A percentile compares a stretch with the other conserved stretches of the same genome.
These are phyloP conservation scores for Colletotrichum kahawae DNA, from an alignment of 2,329 filamentous ascomycete genomes.

Conservation along the genomic window DNA sequence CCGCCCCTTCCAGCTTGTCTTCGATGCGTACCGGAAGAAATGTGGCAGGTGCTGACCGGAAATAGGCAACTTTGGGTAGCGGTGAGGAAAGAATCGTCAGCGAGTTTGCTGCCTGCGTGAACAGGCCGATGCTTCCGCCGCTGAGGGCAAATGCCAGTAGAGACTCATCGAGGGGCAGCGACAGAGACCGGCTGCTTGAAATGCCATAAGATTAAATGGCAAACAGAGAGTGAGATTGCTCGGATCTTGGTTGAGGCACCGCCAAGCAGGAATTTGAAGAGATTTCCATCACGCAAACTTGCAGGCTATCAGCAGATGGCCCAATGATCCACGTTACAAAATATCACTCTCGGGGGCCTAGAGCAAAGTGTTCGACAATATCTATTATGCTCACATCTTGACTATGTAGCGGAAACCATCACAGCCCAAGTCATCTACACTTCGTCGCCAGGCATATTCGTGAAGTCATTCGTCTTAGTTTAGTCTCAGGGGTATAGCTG, in stretches of 20 bases:
- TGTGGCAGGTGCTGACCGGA: not conserved
- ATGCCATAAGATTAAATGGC: too few relatives aligned
- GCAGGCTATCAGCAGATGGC: not conserved
- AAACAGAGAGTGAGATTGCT: too few relatives aligned
- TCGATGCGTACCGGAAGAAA: not conserved
- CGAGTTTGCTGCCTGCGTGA: not conserved
- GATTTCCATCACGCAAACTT: too few relatives aligned
- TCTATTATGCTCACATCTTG: not conserved
- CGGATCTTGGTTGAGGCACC: too few relatives aligned
- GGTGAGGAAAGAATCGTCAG: not conserved
- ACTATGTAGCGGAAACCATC: not conserved
- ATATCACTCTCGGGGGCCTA: not conserved
- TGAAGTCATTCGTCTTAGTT: not conserved
- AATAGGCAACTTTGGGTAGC: not conserved
- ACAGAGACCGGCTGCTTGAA: too few relatives aligned
- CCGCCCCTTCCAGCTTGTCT: not conserved
- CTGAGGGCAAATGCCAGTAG: not conserved
- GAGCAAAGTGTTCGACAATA: not conserved
- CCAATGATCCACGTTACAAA: not conserved
- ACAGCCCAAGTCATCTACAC: not conserved
- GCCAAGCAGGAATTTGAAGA: too few relatives aligned
- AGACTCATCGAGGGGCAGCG: too few relatives aligned
- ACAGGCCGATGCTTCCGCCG: fast-evolving
- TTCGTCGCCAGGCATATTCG: not conserved
- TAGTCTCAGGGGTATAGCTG: not conserved